phyloP scores from a whole-genome alignment of 2,329 filamentous ascomycete species.

The Dendrostoma leiphaemia region DNA sequence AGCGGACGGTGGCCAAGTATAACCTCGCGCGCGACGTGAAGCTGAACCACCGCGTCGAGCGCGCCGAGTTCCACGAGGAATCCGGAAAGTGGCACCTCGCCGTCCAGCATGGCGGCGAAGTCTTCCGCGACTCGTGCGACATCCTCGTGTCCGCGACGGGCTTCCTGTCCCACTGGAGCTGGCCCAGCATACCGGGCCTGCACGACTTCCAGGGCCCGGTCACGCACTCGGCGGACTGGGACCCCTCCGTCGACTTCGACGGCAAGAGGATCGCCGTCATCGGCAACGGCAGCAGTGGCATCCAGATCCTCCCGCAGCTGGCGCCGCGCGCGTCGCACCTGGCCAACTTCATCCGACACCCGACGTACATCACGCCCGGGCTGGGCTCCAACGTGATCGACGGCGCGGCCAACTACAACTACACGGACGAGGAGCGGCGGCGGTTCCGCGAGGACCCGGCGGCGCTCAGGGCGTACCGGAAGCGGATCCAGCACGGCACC shows the following conservation, averaged over 20 bases:
- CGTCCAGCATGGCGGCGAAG: constrained; percentile 35
- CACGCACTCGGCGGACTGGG: constrained; percentile 8
- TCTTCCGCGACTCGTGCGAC: constrained; percentile 47
- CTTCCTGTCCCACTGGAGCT: constrained; percentile 61
- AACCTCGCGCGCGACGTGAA: constrained; percentile 57
- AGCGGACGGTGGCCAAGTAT: constrained; percentile 57
- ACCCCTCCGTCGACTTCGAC: constrained; percentile 1
- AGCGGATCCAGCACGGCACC: constrained; percentile 21
- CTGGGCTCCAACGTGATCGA: constrained; percentile 6
- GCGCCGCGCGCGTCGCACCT: constrained; percentile 38
- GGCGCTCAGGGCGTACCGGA: constrained; percentile 15
- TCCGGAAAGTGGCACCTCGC: constrained; percentile 53
- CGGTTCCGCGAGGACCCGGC: constrained; percentile 18
- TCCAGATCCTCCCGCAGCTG: constrained; percentile 29
- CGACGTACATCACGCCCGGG: constrained; percentile 47
- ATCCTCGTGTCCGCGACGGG: constrained; percentile 61
- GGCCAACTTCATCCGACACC: constrained; percentile 60
- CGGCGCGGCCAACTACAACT: constrained; percentile 5
- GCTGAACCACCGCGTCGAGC: constrained; percentile 50
- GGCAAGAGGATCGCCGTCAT: constrained; percentile 8
- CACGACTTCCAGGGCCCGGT: constrained; percentile 6
- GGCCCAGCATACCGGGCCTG: constrained; percentile 51
- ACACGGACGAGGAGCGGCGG: constrained; percentile 10
- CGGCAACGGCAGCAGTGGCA: constrained; percentile 10
- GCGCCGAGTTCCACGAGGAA: constrained; percentile 51